Percentiles rank a stretch among this genome's conserved stretches.
These are phyloP conservation scores for Clavispora carvajalis DNA, from an alignment of 805 yeast species.

Conservation along the genomic window DNA sequence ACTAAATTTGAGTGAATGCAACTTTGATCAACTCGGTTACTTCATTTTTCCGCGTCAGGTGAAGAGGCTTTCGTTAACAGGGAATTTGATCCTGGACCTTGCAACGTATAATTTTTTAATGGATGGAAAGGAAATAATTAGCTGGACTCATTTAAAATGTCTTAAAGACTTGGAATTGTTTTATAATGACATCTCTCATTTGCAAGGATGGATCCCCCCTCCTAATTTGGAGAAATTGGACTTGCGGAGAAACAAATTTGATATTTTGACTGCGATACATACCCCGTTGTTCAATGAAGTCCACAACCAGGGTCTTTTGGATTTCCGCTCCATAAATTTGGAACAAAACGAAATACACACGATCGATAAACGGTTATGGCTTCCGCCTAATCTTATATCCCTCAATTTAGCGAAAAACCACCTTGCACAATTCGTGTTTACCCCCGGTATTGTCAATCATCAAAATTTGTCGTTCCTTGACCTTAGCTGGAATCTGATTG, in stretches of 20 bases:
- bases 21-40: conserved; percentile 13
- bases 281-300: conserved; percentile 11
- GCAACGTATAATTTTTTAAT: conserved; percentile 13
- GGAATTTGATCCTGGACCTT: conserved; percentile 20
- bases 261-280: conserved; percentile 6
- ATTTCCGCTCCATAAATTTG: conserved; percentile 7
- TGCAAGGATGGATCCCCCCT: conserved; percentile 19
- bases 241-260: conserved; percentile 11
- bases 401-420: conserved; percentile 17
- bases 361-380: conserved; percentile 7
- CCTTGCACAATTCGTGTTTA: conserved; percentile 13
- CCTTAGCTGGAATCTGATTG: conserved; percentile 7
- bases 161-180: conserved; percentile 20
- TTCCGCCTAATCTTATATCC: conserved; percentile 11
- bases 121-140: conserved; percentile 4
- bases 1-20: conserved; percentile 23
- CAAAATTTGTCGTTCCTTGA: conserved; percentile 11
- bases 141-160: conserved; percentile 22
- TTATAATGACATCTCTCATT: conserved; percentile 15
- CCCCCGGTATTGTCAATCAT: conserved; percentile 7
- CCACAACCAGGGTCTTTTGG: not conserved
- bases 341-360: conserved; percentile 13
- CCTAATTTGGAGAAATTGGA: conserved; percentile 7
- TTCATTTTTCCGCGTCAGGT: conserved; percentile 23
- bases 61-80: conserved; percentile 18